These are phyloP conservation scores for Aspergillus novoparasiticus DNA, from an alignment of 2,329 filamentous ascomycete genomes.

Conservation along the genomic window DNA sequence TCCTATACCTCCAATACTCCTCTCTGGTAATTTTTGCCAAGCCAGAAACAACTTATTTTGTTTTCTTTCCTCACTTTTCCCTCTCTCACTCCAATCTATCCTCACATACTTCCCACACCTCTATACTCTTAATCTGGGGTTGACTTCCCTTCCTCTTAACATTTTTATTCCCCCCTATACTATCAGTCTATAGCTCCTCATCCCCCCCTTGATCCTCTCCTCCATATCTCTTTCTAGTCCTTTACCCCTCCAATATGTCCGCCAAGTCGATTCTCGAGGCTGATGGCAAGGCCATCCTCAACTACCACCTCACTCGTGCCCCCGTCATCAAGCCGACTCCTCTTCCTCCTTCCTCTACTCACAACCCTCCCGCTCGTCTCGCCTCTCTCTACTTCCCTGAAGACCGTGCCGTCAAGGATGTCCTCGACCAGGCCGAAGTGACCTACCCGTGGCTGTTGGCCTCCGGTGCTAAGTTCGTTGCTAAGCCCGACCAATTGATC, in stretches of 20 bases:
- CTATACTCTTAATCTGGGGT: conserved; percentile 19
- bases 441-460: conserved; percentile 95
- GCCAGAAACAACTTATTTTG: conserved; percentile 13
- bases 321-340: conserved; percentile 97
- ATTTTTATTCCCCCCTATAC: conserved; percentile 7
- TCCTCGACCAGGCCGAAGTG: conserved; percentile 93
- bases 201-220: conserved; percentile 10
- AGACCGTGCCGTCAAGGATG: conserved; percentile 76
- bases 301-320: conserved; percentile 99
- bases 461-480: conserved; percentile 86
- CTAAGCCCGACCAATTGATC: conserved; percentile 99
- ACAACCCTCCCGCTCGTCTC: conserved; percentile 90
- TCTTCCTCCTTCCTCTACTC: conserved; percentile 77
- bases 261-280: conserved; percentile 98
- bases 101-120: conserved; percentile 8
- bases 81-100: conserved; percentile 11
- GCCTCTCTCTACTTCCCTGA: conserved; percentile 92
- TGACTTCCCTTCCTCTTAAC: conserved; percentile 14
- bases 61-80: conserved; percentile 18
- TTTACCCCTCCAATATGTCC: conserved; percentile 62
- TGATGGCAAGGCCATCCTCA: conserved; percentile 99
- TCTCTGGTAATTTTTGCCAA: conserved; percentile 13
- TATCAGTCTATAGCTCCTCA: conserved; percentile 3
- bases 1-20: conserved; percentile 21
- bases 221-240: conserved; percentile 4